phyloP scores from a whole-genome alignment of 2,329 filamentous ascomycete genomes.

The Bimuria novae-zelandiae region DNA sequence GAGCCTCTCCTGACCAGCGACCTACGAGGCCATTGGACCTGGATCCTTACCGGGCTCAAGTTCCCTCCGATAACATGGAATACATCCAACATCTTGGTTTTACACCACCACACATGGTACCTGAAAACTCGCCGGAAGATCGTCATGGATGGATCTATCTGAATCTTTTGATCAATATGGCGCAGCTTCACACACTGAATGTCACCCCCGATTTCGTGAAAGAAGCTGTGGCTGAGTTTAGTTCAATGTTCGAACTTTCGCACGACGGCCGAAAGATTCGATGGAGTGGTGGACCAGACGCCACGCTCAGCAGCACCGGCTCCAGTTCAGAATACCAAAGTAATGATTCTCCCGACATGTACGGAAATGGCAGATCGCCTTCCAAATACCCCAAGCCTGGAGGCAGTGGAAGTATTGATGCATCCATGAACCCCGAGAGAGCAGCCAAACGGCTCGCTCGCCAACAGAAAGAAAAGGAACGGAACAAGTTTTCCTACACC shows the following conservation, averaged over 20 bases:
- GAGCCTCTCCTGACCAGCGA: slow-evolving; percentile 69
- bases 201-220: slow-evolving; percentile 80
- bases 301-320: slow-evolving; percentile 69
- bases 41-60: slow-evolving; percentile 76
- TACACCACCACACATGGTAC: slow-evolving; percentile 61
- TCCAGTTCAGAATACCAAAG: slow-evolving; percentile 50
- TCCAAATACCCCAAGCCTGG: slow-evolving; percentile 30
- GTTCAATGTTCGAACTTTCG: slow-evolving; percentile 77
- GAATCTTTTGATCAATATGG: slow-evolving; percentile 79
- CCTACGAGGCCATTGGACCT: slow-evolving; percentile 77
- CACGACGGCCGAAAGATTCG: slow-evolving; percentile 77
- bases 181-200: slow-evolving; percentile 83
- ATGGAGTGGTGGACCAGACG: slow-evolving; percentile 72
- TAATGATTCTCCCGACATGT: slow-evolving; percentile 54
- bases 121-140: slow-evolving; percentile 59
- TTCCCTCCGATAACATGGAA: slow-evolving; percentile 76
- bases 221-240: slow-evolving; percentile 70
- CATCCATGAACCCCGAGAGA: slow-evolving; percentile 21
- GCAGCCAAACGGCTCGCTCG: slow-evolving; percentile 23
- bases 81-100: slow-evolving; percentile 78
- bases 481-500: slow-evolving; percentile 50
- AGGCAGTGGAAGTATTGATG: slow-evolving; percentile 26
- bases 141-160: slow-evolving; percentile 83
- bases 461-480: slow-evolving; percentile 27
- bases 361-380: slow-evolving; percentile 26